Evolutionary conservation across 768 basidiomycete genomes (phyloP), one percentile per base, ranked within the genome.

Genomic region (Podaxis mareebaensis): DNA sequence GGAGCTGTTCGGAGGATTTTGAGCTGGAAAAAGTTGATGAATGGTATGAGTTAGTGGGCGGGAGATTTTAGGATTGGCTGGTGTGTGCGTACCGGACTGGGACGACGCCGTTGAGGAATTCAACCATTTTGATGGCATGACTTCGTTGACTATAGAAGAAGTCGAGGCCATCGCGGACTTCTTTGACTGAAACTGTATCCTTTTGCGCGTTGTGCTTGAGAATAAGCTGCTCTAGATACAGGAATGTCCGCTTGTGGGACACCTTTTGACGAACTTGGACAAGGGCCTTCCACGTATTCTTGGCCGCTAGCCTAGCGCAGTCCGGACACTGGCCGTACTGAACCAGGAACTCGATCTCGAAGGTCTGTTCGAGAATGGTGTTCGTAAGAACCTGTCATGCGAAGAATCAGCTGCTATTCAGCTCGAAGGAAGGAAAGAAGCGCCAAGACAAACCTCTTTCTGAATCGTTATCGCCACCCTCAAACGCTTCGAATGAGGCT

Each of bases 241-340:
- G 77, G 80, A 99, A 99, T 1, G 97, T 99, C 62, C 97, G 88
- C 77, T 99, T 99, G 75, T 99, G 97, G 3, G 94, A 83, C 48
- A 99, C 97, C 76, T 99, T 99, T 74, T 99, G 97, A 52, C 97
- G 90, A n/a, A 99, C 95, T 80, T 99, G 97, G 1, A 99, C 96
- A 40, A 95, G 83, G 1, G 96, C 95, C 72, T 95, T 95, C 97
- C 96, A 99, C 0, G 96, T 99, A 73, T 99, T 98, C 79, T 99
- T 99, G 2, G 97, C 97, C 0, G 97, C 97, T 3, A 99, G 85
- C 69, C 87, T 89, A 0, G 96, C 82, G 71, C 97, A 99, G 67
- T 95, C 93, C 0, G 94, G 89, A 75, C 97, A 99, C 78, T 99
- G 97, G 0, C 92, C 92, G 68, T 96, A 86, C 69, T 96, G 93